Evolutionary conservation across 2,329 filamentous ascomycete genomes (phyloP).

Genomic region (Alternaria sp.): DNA sequence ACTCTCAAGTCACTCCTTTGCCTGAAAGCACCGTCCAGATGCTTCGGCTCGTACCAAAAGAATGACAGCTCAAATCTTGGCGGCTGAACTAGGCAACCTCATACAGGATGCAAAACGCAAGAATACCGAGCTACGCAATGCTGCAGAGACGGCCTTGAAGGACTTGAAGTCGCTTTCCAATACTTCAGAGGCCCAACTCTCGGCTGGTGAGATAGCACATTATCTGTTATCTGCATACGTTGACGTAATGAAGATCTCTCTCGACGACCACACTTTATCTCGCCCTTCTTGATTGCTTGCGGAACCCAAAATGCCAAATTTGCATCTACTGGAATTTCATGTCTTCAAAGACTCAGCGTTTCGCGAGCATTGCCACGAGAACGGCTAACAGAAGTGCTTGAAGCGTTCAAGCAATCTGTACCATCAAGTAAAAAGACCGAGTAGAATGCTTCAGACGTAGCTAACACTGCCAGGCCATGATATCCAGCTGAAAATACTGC

Average conservation of each 20-base stretch:
- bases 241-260: slow-evolving; percentile 70
- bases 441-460: background rate
- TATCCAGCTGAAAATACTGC: slow-evolving; percentile 93
- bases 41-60: slow-evolving; percentile 44
- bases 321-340: slow-evolving; percentile 83
- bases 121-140: slow-evolving; percentile 86
- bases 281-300: slow-evolving; percentile 93
- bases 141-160: slow-evolving; percentile 90
- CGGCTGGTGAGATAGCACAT: slow-evolving; percentile 70
- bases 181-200: slow-evolving; percentile 77
- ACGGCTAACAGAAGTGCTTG: slow-evolving; percentile 83
- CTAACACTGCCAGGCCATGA: slow-evolving; percentile 66
- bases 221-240: background rate
- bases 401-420: slow-evolving; percentile 84
- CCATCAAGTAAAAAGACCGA: slow-evolving; percentile 62
- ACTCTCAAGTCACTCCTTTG: slow-evolving; percentile 6
- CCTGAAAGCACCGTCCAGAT: slow-evolving; percentile 28
- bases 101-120: slow-evolving; percentile 96
- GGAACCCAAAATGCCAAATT: slow-evolving; percentile 89
- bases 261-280: slow-evolving; percentile 81
- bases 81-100: slow-evolving; percentile 85
- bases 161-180: slow-evolving; percentile 80
- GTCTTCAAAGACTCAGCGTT: slow-evolving; percentile 86
- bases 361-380: slow-evolving; percentile 78
- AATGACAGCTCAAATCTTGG: slow-evolving; percentile 91